A percentile compares a stretch with the other conserved stretches of the same genome.
These are phyloP conservation scores for Trifolium pratense DNA, from an alignment of 306 rosid species.

Conservation along the genomic window DNA sequence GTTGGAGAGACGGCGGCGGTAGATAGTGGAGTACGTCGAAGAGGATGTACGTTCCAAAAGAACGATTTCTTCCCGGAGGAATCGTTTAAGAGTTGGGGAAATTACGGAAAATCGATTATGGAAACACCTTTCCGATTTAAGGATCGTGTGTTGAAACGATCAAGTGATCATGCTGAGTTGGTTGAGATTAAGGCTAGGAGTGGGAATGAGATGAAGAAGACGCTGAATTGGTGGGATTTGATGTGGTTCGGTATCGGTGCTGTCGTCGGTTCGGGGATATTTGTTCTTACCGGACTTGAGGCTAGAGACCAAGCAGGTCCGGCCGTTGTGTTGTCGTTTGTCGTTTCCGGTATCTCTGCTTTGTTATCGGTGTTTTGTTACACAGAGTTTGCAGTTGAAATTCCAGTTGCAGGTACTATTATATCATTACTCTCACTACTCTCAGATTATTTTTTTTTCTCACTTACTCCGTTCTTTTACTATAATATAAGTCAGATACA, in stretches of 20 bases:
- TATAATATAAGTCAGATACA: too few relatives aligned
- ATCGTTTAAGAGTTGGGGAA: conserved; percentile 70
- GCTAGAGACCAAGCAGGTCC: conserved; percentile 57
- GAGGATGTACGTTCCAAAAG: conserved; percentile 53
- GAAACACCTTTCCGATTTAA: conserved; percentile 61
- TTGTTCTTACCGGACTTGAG: conserved; percentile 85
- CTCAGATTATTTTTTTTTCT: too few relatives aligned
- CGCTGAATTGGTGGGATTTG: conserved; percentile 90
- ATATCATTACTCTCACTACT: background rate
- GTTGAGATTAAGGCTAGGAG: conserved; percentile 74
- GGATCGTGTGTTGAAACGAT: conserved; percentile 62
- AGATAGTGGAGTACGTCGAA: conserved; percentile 45
- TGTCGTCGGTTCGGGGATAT: conserved; percentile 84
- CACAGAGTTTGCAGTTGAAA: conserved; percentile 91
- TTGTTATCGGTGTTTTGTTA: conserved; percentile 92
- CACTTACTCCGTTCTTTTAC: too few relatives aligned
- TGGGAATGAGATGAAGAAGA: conserved; percentile 78
- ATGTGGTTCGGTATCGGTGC: conserved; percentile 89
- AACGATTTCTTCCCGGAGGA: conserved; percentile 84
- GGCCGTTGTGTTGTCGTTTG: conserved; percentile 76
- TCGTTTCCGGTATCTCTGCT: conserved; percentile 80
- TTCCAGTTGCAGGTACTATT: conserved; percentile 77
- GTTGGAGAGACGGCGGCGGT: background rate
- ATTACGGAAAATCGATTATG: conserved; percentile 54
- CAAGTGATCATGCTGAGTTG: conserved; percentile 62